Evolutionary conservation across 345 rosid genomes (phyloP), one percentile per base, ranked within the genome.

Genomic region (Gossypium mustelinum): DNA sequence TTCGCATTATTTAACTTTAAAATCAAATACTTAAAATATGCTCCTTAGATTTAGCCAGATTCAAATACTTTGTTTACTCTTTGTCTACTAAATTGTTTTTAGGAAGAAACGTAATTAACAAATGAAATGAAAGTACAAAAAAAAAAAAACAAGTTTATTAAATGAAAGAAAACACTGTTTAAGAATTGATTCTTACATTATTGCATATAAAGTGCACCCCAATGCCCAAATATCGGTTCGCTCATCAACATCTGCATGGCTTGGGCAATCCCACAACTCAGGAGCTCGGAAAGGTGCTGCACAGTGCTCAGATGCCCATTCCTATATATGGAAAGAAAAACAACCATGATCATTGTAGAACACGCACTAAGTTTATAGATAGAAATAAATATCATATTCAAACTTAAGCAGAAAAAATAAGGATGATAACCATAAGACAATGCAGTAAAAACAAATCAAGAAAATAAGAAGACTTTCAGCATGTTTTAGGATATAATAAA

Each of bases 271-370:
- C 98, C 98, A 96, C 70, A 96, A 86, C 84, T 93, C 99, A 17
- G 99, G 99, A 75, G 99, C 98, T 84, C 98, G 89, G 80, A 88
- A 86, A 60, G 98, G 98, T 79, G 99, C 99, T 66, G 97, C 88
- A 82, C 97, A 89, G 84, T 96, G 98, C 79, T 92, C 94, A 61
- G 97, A 79, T 81, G 99, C 91, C 98, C 99, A 93, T 81, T 96
- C 99, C 98, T 96, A 76, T 22, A 73, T 9, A 68, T 69, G 29
- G 68, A 65, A 67, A 71, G 9, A 57, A 78, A 25, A 27, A 18
- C 39, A 79, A 57, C 58, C 18, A 68, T 68, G 48, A 77, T 41
- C 73, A 16, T 1, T 1, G 14, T 16, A 18, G 27, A 17, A 29
- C 50, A 68, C n/a, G 68, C 64, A 68, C 25, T 24, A 27, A 60